Percentiles rank a stretch among this genome's conserved stretches.
Evolutionary conservation across 805 yeast species (phyloP).

Genomic region (Cyberlindnera maritima): DNA sequence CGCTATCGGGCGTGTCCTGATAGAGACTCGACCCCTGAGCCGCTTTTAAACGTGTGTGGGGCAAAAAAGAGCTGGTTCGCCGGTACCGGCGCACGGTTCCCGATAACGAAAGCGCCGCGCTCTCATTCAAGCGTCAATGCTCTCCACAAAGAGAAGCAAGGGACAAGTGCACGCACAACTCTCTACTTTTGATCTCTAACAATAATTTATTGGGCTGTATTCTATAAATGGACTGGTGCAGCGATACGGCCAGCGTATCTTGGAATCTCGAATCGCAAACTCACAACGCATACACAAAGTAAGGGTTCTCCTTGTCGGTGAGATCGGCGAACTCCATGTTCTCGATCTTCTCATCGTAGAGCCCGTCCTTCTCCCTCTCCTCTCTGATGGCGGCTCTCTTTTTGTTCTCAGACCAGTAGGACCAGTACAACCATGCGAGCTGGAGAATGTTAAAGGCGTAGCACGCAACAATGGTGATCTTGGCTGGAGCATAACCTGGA

Average conservation of each 20-base stretch:
- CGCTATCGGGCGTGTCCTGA: no score
- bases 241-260: background rate
- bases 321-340: constrained; percentile 36
- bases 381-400: constrained; percentile 6
- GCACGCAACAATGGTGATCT: constrained; percentile 9
- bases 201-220: no score
- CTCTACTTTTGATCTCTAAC: no score
- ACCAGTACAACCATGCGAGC: constrained; percentile 5
- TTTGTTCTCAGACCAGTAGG: constrained; percentile 13
- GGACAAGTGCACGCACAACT: no score
- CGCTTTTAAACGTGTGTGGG: no score
- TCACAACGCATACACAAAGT: constrained; percentile 33
- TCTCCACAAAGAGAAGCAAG: no score
- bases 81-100: no score
- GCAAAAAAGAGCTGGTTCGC: no score
- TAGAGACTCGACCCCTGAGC: no score
- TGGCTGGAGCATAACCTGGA: constrained; percentile 44
- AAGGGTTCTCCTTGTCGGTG: constrained; percentile 35
- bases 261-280: no score
- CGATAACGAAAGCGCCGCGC: background rate
- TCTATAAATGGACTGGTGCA: background rate
- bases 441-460: background rate
- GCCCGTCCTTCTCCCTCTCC: constrained; percentile 5
- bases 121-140: no score
- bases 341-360: constrained; percentile 5